These are phyloP conservation scores for Cicer judaicum DNA, from an alignment of 306 rosid species.

Conservation along the genomic window DNA sequence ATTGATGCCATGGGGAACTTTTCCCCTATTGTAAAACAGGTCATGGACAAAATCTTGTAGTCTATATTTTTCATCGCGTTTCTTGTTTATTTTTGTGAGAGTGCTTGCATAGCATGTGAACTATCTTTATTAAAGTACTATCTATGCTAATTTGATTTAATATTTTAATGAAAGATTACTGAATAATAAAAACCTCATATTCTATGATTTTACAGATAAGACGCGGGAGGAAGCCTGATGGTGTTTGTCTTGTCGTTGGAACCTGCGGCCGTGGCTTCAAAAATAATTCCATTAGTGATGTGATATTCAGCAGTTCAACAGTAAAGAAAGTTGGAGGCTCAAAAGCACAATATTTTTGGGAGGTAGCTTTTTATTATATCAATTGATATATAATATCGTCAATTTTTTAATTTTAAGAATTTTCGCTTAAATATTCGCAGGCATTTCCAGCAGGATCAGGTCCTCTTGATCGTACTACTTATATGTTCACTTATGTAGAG, in stretches of 20 bases:
- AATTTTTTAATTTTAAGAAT: constrained; percentile 29
- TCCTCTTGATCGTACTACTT: constrained; percentile 88
- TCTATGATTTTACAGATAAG: constrained; percentile 70
- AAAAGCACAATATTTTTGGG: constrained; percentile 90
- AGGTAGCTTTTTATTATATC: constrained; percentile 57
- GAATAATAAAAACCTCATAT: constrained; percentile 24
- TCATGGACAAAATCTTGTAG: constrained; percentile 32
- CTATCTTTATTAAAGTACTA: not conserved
- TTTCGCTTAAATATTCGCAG: constrained; percentile 57
- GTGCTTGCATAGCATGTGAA: not conserved
- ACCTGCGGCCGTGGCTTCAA: constrained; percentile 88
- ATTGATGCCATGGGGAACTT: constrained; percentile 99
- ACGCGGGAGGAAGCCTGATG: constrained; percentile 85
- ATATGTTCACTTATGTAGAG: constrained; percentile 89
- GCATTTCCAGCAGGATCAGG: constrained; percentile 98
- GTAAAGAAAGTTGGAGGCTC: constrained; percentile 74
- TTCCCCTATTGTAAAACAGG: constrained; percentile 95
- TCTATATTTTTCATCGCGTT: constrained; percentile 6
- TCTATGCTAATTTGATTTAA: too few relatives aligned
- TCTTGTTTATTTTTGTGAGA: constrained; percentile 22
- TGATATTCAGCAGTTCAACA: constrained; percentile 80
- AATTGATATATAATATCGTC: constrained; percentile 3
- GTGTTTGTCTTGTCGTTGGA: constrained; percentile 93
- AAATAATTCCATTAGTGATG: constrained; percentile 71
- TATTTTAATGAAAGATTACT: not conserved